phyloP scores from a whole-genome alignment of 306 rosid genomes.

The Castanopsis chinensis region DNA sequence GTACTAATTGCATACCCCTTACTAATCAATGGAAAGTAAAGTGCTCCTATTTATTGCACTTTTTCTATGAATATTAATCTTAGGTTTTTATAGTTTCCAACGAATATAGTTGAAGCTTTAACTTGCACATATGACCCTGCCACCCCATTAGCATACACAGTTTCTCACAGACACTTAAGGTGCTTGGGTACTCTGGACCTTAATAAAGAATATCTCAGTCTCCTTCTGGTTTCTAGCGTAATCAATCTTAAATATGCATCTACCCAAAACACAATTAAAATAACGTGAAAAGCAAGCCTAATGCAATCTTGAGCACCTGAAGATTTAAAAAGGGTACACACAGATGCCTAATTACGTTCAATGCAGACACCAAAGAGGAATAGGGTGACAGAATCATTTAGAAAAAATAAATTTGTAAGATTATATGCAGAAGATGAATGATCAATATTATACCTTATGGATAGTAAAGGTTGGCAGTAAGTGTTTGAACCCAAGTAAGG shows the following conservation, averaged over 20 bases:
- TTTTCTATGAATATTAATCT: no score
- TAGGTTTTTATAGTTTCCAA: no score
- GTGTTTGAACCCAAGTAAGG: constrained; percentile 92
- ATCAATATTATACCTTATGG: constrained; percentile 68
- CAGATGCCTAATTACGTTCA: background rate
- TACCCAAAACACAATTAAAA: background rate
- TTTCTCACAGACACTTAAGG: background rate
- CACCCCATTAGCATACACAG: background rate
- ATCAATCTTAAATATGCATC: background rate
- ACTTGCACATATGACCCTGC: background rate
- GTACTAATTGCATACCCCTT: no score
- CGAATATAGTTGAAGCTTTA: background rate
- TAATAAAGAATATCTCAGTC: background rate
- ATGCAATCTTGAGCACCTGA: background rate
- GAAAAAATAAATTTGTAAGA: constrained; percentile 9
- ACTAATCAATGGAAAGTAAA: no score
- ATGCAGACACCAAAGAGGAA: constrained; percentile 21
- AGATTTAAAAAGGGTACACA: background rate
- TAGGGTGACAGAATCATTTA: constrained; percentile 3
- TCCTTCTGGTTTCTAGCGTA: background rate
- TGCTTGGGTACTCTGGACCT: background rate
- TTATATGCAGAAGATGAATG: constrained; percentile 10
- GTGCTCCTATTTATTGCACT: no score
- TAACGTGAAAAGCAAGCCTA: background rate
- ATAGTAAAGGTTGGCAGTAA: constrained; percentile 90